Evolutionary conservation across 306 rosid species (phyloP), one percentile per base, ranked within the genome.

Genomic region (Mucuna pruriens): DNA sequence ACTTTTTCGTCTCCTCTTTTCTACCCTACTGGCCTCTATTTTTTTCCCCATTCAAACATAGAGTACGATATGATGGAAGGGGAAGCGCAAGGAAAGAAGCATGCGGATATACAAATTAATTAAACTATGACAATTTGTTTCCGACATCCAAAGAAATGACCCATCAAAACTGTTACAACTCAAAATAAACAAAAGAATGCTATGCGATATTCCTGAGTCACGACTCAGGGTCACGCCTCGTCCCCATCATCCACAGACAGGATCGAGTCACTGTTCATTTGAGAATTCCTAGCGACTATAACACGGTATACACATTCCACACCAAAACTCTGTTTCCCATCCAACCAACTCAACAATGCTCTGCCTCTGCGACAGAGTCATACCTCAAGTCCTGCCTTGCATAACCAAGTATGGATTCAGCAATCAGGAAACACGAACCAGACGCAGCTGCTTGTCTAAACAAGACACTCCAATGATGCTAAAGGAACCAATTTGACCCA

Each of bases 131-230:
- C 45, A 71, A 64, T 22, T 1, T 40, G 83, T 62, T 71, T 61
- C 38, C 45, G 10, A 70, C 78, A 39, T 57, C 67, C 40, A 78
- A 65, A 44, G 13, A 51, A 79, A 86, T 31, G 74, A 84, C 80
- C 55, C 44, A 20, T 45, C 90, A 87, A 87, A 87, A 87, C 84
- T 87, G 84, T 61, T 66, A 26, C 46, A 74, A 83, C 48, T 82
- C 52, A 36, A 17, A 69, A 31, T 11, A 66, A 66, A 31, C 15
- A 67, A 58, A 86, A 85, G 74, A 82, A 73, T 80, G 78, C 76
- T 81, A 73, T 69, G 76, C 36, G 42, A 64, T 60, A 61, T 67
- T 63, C 74, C 72, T 11, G 62, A 63, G 74, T 26, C 81, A 78
- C 22, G 65, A 60, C 76, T 70, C 60, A 12, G 72, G 12, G 22